Evolutionary conservation across 371 early-diverging fungal species (phyloP).

Genomic region (Cokeromyces recurvatus): DNA sequence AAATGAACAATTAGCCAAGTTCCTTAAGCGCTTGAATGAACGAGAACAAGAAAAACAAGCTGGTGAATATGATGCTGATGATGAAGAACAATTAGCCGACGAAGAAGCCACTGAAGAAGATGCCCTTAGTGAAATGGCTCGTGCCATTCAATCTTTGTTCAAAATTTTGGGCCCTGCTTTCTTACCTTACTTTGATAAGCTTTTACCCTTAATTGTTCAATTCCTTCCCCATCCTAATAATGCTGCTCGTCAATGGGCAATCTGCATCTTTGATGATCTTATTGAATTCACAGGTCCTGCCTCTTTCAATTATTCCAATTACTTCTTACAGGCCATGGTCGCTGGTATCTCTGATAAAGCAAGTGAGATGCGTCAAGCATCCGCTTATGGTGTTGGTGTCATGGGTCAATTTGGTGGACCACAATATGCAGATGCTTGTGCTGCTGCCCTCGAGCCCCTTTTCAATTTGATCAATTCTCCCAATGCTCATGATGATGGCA

Average conservation of each 20-base stretch:
- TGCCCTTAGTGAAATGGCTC: slow-evolving; percentile 72
- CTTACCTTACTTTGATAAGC: slow-evolving; percentile 73
- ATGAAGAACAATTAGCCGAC: slow-evolving; percentile 75
- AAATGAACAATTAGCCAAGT: slow-evolving; percentile 65
- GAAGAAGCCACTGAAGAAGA: slow-evolving; percentile 83
- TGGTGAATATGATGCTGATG: slow-evolving; percentile 86
- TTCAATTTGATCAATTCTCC: slow-evolving; percentile 62
- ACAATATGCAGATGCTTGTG: slow-evolving; percentile 65
- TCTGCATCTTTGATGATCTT: slow-evolving; percentile 87
- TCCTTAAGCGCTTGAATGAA: slow-evolving; percentile 62
- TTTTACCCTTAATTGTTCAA: slow-evolving; percentile 64
- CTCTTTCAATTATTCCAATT: slow-evolving; percentile 66
- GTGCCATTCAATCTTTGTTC: slow-evolving; percentile 71
- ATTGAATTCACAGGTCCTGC: slow-evolving; percentile 84
- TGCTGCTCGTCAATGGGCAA: slow-evolving; percentile 82
- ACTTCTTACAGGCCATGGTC: slow-evolving; percentile 68
- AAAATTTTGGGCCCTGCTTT: slow-evolving; percentile 67
- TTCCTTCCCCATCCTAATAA: slow-evolving; percentile 63
- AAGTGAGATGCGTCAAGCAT: slow-evolving; percentile 84
- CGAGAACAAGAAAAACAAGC: slow-evolving; percentile 69
- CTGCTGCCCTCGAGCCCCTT: slow-evolving; percentile 57
- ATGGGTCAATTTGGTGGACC: slow-evolving; percentile 82
- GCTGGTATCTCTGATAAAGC: slow-evolving; percentile 60
- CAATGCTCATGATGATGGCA: slow-evolving; percentile 66
- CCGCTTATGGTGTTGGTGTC: slow-evolving; percentile 89